phyloP scores from a whole-genome alignment of 1,139 yeast genomes.

The Pichia sp. region DNA sequence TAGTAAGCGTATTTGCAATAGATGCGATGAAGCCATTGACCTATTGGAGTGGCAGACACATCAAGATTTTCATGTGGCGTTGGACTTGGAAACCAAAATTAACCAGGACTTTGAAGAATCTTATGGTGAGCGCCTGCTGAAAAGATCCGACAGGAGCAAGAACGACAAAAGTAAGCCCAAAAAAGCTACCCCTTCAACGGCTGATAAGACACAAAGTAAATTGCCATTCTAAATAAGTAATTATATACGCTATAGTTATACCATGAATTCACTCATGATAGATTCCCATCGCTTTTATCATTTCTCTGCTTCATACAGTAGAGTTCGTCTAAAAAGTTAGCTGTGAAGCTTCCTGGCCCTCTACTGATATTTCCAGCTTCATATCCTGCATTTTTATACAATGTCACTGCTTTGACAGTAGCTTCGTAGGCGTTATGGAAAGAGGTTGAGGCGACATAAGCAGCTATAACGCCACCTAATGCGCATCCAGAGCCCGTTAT shows the following conservation, averaged over 20 bases:
- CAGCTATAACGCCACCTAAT: slow-evolving; percentile 68
- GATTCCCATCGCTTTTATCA: background rate
- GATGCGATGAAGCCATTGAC: slow-evolving; percentile 24
- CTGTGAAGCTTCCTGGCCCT: slow-evolving; percentile 28
- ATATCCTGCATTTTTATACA: slow-evolving; percentile 65
- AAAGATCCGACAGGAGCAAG: slow-evolving; percentile 5
- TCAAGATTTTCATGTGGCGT: slow-evolving; percentile 34
- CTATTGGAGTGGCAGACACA: slow-evolving; percentile 29
- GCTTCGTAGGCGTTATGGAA: slow-evolving; percentile 42
- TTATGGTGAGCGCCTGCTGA: slow-evolving; percentile 18
- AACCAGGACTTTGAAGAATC: slow-evolving; percentile 17
- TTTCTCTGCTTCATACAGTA: background rate
- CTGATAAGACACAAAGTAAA: slow-evolving; percentile 10
- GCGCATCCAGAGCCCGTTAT: slow-evolving; percentile 93
- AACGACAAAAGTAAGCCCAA: background rate
- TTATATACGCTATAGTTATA: background rate
- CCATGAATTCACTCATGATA: too few relatives aligned
- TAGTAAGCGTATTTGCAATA: slow-evolving; percentile 16
- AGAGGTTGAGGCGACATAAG: slow-evolving; percentile 49
- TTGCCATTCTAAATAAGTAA: slow-evolving; percentile 12
- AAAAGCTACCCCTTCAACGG: background rate
- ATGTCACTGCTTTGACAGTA: slow-evolving; percentile 52
- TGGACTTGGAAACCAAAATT: slow-evolving; percentile 27
- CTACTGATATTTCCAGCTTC: slow-evolving; percentile 39
- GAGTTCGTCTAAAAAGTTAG: slow-evolving; percentile 24